Percentiles rank a stretch among this genome's conserved stretches.
These are phyloP conservation scores for Chenopodium album DNA, from an alignment of 148 eudicot genomes.

Conservation along the genomic window DNA sequence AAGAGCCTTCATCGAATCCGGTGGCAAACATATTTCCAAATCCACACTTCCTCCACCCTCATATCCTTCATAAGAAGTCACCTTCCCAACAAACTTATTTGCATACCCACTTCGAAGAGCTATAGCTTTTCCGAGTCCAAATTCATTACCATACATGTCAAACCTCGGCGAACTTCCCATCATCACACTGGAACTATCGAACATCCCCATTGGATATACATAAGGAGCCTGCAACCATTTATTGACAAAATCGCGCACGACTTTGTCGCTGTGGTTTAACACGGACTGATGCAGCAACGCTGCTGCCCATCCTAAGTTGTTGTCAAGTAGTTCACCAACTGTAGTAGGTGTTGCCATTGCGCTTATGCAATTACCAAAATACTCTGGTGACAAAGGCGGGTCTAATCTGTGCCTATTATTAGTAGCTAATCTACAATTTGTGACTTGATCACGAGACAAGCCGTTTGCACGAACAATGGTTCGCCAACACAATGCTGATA, in stretches of 20 bases:
- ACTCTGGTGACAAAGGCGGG: conserved; percentile 33
- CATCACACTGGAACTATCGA: conserved; percentile 2
- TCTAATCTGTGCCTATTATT: conserved; percentile 32
- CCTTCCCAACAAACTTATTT: conserved; percentile 28
- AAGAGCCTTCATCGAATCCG: conserved; percentile 26
- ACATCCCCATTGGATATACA: background rate
- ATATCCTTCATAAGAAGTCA: conserved; percentile 23
- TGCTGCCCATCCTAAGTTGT: conserved; percentile 28
- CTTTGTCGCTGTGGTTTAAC: conserved; percentile 12
- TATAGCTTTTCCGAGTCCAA: conserved; percentile 35
- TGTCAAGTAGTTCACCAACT: conserved; percentile 2
- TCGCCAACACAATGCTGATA: conserved; percentile 42
- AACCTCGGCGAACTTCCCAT: conserved; percentile 39
- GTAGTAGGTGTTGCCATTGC: conserved; percentile 11
- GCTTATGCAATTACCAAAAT: conserved; percentile 25
- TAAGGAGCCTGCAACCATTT: conserved; percentile 20
- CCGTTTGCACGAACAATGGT: conserved; percentile 29
- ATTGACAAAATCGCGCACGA: background rate
- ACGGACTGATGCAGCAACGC: conserved; percentile 21
- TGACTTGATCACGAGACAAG: conserved; percentile 13
- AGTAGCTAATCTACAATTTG: conserved; percentile 22
- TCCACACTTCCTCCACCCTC: conserved; percentile 35
- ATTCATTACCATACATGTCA: conserved; percentile 35
- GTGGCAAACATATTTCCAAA: conserved; percentile 25
- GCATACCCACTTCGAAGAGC: conserved; percentile 31